Conservation (phyloP, 345 rosid species). For the Angophora floribunda region DNA sequence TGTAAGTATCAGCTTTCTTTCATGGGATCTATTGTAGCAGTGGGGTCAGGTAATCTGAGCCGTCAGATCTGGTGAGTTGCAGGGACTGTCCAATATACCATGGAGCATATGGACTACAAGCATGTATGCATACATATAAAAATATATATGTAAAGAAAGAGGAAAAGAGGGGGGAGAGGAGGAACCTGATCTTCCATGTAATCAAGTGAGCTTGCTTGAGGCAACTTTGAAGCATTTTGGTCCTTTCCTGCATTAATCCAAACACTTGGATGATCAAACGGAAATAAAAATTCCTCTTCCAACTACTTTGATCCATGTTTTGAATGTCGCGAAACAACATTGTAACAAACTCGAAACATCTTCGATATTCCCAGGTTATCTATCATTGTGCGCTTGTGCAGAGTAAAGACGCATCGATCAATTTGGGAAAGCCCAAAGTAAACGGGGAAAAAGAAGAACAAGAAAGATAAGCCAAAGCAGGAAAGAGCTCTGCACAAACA, state of each 20-base stretch:
- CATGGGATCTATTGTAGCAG: not conserved
- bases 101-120: not conserved
- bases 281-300: not conserved
- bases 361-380: not conserved
- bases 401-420: not conserved
- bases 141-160: not conserved
- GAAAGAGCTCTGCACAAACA: not conserved
- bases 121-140: too few species aligned
- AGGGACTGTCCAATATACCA: not conserved
- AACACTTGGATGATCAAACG: not conserved
- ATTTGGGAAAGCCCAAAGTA: not conserved
- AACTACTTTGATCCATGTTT: not conserved
- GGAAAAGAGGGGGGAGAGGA: not conserved
- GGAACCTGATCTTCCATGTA: not conserved
- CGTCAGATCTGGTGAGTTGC: not conserved
- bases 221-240: not conserved
- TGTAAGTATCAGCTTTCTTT: not conserved
- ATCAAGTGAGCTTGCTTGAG: not conserved
- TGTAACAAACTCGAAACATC: not conserved
- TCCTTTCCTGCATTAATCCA: constrained; percentile 1
- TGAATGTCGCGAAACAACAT: not conserved
- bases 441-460: not conserved
- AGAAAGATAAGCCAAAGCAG: not conserved
- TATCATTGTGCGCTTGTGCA: not conserved
- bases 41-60: not conserved